Evolutionary conservation across 371 early-diverging fungal species (phyloP).

Genomic region (Mortierella sp.): DNA sequence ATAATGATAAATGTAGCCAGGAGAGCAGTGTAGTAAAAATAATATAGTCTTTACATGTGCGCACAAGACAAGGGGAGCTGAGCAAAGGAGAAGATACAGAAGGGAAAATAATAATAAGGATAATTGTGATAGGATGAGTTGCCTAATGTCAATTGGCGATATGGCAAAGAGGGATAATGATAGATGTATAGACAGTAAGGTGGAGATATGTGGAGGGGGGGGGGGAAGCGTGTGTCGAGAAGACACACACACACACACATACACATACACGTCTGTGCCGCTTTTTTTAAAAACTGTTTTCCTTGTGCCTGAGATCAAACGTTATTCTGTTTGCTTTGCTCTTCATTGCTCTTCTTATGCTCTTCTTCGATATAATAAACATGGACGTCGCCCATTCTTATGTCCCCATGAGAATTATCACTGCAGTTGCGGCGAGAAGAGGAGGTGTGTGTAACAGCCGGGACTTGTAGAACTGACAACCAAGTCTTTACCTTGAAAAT

Average conservation of each 20-base stretch:
- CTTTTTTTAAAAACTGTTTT: neutral
- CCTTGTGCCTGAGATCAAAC: conserved; percentile 10
- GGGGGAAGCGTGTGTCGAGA: too few species aligned
- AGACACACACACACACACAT: too few species aligned
- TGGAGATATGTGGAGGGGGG: neutral
- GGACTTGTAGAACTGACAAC: neutral
- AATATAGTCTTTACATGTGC: neutral
- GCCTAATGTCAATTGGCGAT: conserved; percentile 13
- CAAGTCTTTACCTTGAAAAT: neutral
- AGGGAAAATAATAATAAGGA: conserved; percentile 14
- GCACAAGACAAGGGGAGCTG: conserved; percentile 18
- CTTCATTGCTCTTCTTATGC: neutral
- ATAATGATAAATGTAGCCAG: conserved; percentile 5
- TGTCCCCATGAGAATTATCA: neutral
- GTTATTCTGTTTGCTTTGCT: neutral
- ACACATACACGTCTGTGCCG: neutral
- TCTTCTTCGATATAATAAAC: neutral
- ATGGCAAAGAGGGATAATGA: conserved; percentile 2
- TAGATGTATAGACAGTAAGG: neutral
- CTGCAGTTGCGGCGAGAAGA: neutral
- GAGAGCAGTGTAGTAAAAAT: conserved; percentile 13
- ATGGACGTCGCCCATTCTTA: neutral
- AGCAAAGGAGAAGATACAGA: conserved; percentile 7
- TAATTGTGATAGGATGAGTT: conserved; percentile 13
- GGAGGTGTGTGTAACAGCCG: neutral